Conservation (phyloP, 2,329 filamentous ascomycete genomes). For the Emmonsiellopsis sp. region DNA sequence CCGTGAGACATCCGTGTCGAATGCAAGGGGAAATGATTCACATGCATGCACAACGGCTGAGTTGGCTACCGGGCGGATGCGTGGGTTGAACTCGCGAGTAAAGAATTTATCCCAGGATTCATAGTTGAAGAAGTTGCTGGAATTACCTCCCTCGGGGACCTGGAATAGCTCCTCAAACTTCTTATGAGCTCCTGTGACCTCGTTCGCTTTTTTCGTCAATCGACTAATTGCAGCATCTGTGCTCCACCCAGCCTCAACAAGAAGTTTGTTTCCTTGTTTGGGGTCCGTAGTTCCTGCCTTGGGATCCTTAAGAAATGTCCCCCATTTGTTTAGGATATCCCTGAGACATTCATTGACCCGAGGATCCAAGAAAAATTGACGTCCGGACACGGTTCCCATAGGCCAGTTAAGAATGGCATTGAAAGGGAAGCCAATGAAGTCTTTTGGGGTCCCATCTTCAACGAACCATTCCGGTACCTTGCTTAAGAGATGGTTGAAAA, state of each 20-base stretch:
- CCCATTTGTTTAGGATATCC: constrained; percentile 43
- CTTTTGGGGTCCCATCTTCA: constrained; percentile 22
- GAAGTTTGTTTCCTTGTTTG: background rate
- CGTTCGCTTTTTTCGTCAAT: background rate
- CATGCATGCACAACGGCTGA: constrained; percentile 53
- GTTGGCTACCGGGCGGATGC: constrained; percentile 48
- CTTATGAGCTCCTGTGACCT: background rate
- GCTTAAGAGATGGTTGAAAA: constrained; percentile 15
- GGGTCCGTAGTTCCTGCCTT: background rate
- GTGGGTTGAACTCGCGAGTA: constrained; percentile 47
- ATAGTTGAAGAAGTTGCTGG: constrained; percentile 37
- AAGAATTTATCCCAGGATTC: constrained; percentile 65
- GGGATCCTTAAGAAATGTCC: constrained; percentile 16
- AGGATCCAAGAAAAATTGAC: constrained; percentile 44
- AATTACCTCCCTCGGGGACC: background rate
- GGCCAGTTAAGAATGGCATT: constrained; percentile 51
- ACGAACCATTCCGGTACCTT: constrained; percentile 21
- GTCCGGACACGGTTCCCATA: constrained; percentile 47
- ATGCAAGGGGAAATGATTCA: constrained; percentile 51
- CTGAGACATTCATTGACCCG: constrained; percentile 45
- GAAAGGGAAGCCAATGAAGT: constrained; percentile 47
- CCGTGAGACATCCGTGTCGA: constrained; percentile 42
- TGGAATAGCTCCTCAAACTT: background rate
- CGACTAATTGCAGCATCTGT: background rate
- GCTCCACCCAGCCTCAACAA: background rate